Evolutionary conservation across 257 asterid genomes (phyloP).

Genomic region (Gentiana dahurica): DNA sequence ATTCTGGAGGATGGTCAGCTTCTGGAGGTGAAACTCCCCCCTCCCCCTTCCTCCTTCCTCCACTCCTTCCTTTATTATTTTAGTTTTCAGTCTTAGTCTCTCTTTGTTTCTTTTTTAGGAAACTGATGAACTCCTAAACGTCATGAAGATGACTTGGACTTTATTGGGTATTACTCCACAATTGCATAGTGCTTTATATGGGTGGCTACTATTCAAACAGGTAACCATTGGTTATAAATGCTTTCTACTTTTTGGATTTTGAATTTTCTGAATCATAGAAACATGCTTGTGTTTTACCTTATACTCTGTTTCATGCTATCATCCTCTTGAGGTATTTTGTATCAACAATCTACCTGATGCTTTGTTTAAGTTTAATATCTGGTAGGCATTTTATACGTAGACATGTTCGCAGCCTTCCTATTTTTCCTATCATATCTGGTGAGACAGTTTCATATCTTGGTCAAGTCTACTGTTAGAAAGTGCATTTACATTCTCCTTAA

Average conservation of each 20-base stretch:
- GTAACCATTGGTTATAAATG: slow-evolving; percentile 22
- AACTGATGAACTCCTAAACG: slow-evolving; percentile 68
- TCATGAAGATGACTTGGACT: slow-evolving; percentile 76
- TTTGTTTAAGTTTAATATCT: no score
- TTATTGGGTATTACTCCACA: slow-evolving; percentile 74
- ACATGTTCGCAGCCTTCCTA: no score
- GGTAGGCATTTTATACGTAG: no score
- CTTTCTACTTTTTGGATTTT: background rate
- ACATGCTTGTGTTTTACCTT: no score
- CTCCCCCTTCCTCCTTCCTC: background rate
- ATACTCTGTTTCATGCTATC: no score
- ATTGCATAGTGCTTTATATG: slow-evolving; percentile 67
- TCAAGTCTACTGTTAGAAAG: no score
- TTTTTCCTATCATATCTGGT: no score
- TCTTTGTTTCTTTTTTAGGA: slow-evolving; percentile 44
- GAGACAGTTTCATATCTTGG: no score
- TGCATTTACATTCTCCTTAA: no score
- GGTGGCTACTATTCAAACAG: slow-evolving; percentile 96
- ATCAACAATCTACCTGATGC: no score
- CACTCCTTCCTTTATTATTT: slow-evolving; percentile 3
- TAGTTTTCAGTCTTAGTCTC: slow-evolving; percentile 6
- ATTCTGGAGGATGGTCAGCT: slow-evolving; percentile 85
- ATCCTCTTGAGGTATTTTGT: no score
- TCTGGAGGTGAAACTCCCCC: slow-evolving; percentile 47
- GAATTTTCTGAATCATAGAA: background rate